Evolutionary conservation across 2,329 filamentous ascomycete species (phyloP), one percentile per base, ranked within the genome.

Genomic region (Ascochyta rabiei): DNA sequence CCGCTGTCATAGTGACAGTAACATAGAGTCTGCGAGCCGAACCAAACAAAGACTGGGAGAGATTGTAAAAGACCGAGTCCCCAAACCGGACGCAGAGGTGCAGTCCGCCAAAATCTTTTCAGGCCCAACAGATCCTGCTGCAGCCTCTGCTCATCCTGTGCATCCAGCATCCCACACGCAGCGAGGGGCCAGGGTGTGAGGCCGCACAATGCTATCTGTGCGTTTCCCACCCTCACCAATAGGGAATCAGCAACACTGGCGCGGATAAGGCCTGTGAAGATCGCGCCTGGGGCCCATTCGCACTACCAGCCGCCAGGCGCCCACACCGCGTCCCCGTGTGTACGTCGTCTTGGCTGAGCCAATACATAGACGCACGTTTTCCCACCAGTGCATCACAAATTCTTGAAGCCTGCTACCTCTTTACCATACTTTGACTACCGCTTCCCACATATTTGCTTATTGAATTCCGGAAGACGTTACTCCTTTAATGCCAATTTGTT

Each of bases 311-410:
- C 47, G 47, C 47, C 42, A 47, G 41, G 43, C 47, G 47, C 42
- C 47, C 47, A 45, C 53, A 40, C 24, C 38, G 47, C 42, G 41
- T 42, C 52, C 52, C 42, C 46, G 31, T 56, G 46, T 50, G 52
- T 40, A 47, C 47, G 37, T 40, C 48, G 48, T 59, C 66, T 68
- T 68, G 63, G 64, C 66, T 48, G 60, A 59, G 53, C 68, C 69
- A 69, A 70, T 72, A 71, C 68, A 65, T 71, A 64, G 62, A 59
- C 50, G 62, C 69, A 69, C 69, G 60, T 69, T 71, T 63, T 64
- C 62, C 64, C 61, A 56, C 61, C 51, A 48, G 40, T 60, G 59
- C 56, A 41, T 57, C 58, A 62, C 42, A 55, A 57, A 57, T 56
- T 55, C 59, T 48, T 55, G 56, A 49, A 50, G 51, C 51, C 51